These are phyloP conservation scores for Trichothecium roseum DNA, from an alignment of 2,329 filamentous ascomycete species.

Conservation along the genomic window DNA sequence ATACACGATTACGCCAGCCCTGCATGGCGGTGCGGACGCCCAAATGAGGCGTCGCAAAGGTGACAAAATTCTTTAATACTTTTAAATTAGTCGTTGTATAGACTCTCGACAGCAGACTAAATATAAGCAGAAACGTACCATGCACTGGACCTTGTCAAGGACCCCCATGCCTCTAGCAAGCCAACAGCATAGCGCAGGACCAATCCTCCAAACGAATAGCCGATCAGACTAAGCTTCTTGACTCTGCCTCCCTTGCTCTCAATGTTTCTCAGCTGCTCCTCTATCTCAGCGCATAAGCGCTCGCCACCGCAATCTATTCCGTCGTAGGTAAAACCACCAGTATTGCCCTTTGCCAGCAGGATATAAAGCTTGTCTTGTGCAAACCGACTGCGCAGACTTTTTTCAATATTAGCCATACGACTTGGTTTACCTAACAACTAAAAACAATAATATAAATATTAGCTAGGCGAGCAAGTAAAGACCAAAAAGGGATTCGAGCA, in stretches of 20 bases:
- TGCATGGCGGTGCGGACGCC: constrained; percentile 62
- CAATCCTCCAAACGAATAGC: constrained; percentile 83
- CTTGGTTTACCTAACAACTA: constrained; percentile 71
- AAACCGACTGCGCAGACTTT: constrained; percentile 50
- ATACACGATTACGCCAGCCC: constrained; percentile 57
- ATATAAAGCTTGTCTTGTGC: constrained; percentile 56
- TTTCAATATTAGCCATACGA: constrained; percentile 60
- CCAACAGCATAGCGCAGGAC: constrained; percentile 81
- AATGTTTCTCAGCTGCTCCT: constrained; percentile 48
- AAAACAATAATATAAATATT: constrained; percentile 6
- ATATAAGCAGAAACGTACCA: constrained; percentile 44
- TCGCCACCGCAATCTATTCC: constrained; percentile 59
- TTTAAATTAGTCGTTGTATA: not conserved
- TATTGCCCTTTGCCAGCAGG: constrained; percentile 62
- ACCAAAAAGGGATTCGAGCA: constrained; percentile 8
- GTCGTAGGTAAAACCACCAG: constrained; percentile 62
- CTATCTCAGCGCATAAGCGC: constrained; percentile 56
- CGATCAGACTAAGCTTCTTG: constrained; percentile 73
- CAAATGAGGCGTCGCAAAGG: constrained; percentile 77
- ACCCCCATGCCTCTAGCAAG: constrained; percentile 72
- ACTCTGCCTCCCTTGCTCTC: constrained; percentile 58
- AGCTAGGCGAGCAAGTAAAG: constrained; percentile 6
- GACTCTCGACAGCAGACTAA: not conserved
- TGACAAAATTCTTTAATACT: constrained; percentile 68
- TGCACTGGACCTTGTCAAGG: constrained; percentile 68